Evolutionary conservation across 1,139 yeast genomes (phyloP), one percentile per base, ranked within the genome.

Genomic region (Magnusiomyces starmeri): DNA sequence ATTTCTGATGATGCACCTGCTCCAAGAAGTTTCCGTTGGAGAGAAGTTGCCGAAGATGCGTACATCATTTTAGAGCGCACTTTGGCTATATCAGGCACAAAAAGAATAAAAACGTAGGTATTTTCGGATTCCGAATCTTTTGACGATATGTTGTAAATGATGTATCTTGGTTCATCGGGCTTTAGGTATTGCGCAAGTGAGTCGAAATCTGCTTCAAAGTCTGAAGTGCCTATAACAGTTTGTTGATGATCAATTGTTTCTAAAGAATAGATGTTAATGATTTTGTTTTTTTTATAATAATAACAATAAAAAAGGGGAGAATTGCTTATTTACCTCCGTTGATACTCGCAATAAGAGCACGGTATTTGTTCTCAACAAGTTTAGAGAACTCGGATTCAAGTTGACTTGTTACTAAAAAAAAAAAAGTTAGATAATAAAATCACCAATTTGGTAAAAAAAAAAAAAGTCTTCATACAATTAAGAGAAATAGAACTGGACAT

Each of bases 61-160:
- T 90, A 94, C 51, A 92, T 75, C 97, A 92, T 92, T 66, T 92
- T 92, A 54, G 79, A 77, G 55, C 90, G 78, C 35, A 92, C 90
- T 7, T 83, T 82, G 12, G 97, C 89, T 48, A 70, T 67, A 65
- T 92, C 97, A 0, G 98, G 97, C 48, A 92, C 92, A 70, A 77
- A 90, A 42, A 94, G 81, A 46, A 89, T 76, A 62, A 92, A 89
- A 3, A 80, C 74, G 56, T 72, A 75, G 3, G 34, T 10, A 24
- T 52, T 45, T 26, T 53, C 59, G 10, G 63, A 65, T 25, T 62
- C 63, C 9, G 64, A 61, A 2, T 57, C 62, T 18, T 46, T 22
- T 29, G 25, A 24, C 2, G 29, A 34, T 37, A 67, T 73, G 45
- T 72, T 68, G 42, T 83, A 62, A 9, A 86, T 67, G 39, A 86